Evolutionary conservation across 2,329 filamentous ascomycete species (phyloP), one percentile per base, ranked within the genome.

Genomic region (Beauveria australis): DNA sequence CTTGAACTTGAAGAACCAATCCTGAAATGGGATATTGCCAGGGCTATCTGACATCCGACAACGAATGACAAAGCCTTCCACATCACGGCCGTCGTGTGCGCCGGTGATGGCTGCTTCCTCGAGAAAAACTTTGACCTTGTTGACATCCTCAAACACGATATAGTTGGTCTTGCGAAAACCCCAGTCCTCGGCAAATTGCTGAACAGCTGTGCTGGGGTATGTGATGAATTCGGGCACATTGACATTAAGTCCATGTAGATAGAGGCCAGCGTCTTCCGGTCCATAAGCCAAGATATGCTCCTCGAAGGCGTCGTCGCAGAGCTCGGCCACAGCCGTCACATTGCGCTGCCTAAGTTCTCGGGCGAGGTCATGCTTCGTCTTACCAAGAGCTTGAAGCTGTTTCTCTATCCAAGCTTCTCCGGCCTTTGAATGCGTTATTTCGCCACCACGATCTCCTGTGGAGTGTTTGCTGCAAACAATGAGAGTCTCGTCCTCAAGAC

Each of bases 1-100:
- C 77, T 99, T 99, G 83, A 92, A 99, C 75, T 99, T 99, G 86
- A 99, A 99, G 75, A 99, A 99, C 94, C 94, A 99, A 72, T 99
- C 92, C n/a, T 83, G 77, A 72, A 87, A 94, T 0, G 83, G 81
- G 2, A 72, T 73, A 16, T 72, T 71, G 1, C 74, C 76, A 0
- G 78, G 77, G 30, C 85, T 74, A n/a, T 74, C 70, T 18, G 80
- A 77, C 78, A 79, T 86, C 76, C 85, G 90, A 81, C 94, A 97
- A 60, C 94, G 88, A 66, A 99, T 89, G 61, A 99, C 94, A 67
- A 99, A 99, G 4, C 94, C 94, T 74, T 99, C 94, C 0, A 96
- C 93, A 66, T 97, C 93, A 59, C 92, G 89, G 10, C 92, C 93
- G 64, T 89, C 87, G 75, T 96, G 93, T 41, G 90, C 88, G 5